Evolutionary conservation across 1,284 basidiomycete species (phyloP), one percentile per base, ranked within the genome.

Genomic region (Tylopilus sp.): DNA sequence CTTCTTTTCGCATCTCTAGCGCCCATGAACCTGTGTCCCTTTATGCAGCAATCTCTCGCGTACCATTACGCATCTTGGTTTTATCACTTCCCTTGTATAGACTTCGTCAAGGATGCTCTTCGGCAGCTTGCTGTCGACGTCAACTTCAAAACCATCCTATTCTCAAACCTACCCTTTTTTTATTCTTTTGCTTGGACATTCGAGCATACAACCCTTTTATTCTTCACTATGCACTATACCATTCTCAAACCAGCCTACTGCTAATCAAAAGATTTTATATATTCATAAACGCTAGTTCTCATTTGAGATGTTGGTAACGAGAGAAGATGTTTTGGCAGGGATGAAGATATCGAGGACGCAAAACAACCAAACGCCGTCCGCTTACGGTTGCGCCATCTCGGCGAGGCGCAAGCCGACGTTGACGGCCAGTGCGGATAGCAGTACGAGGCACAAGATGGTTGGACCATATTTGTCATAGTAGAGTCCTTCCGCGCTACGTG

Each of bases 401-500:
- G 71, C 65, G 34, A 76, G 59, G 51, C 86, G 71, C 61, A 89
- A 60, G 31, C 75, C 83, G 53, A 94, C 77, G 63, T 94, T 95
- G 58, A 87, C 81, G 43, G 80, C 76, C 39, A 94, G 71, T 39
- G 90, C 88, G 15, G 74, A 73, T 50, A 91, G 77, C 43, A 96
- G 69, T 21, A 85, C 76, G 11, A 81, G 61, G 57, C 88, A 91
- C 20, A 96, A 73, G 2, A 85, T 63, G 2, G 88, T 88, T 28
- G 93, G 91, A 0, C 93, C 93, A 60, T 85, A 90, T 69, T 83
- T 84, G 69, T 89, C 93, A 67, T 94, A 93, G 70, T 95, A 96
- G 54, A 89, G 61, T 24, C 88, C 88, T 49, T 88, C 82, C 1
- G 91, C 91, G 43, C 80, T 77, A 36, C 87, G 78, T 51, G 79